phyloP scores from a whole-genome alignment of 179 eudicot genomes.

The Silene noctiflora region DNA sequence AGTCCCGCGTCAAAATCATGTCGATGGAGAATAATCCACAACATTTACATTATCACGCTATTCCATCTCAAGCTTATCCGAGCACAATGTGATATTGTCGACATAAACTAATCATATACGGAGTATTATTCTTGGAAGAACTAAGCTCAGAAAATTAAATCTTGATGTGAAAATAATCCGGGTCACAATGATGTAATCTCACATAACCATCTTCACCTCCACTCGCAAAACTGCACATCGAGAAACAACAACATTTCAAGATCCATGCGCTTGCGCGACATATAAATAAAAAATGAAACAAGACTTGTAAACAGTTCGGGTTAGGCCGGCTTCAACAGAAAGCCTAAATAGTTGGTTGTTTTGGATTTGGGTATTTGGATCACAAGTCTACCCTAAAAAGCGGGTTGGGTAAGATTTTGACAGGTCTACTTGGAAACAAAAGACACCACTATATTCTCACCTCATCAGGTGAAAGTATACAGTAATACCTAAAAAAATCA shows the following conservation, averaged over 20 bases:
- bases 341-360: background rate
- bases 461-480: background rate
- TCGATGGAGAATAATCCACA: too few species aligned
- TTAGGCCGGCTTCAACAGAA: background rate
- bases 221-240: constrained; percentile 61
- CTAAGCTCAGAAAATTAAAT: constrained; percentile 22
- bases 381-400: background rate
- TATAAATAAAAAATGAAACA: background rate
- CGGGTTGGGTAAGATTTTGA: background rate
- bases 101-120: background rate
- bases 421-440: background rate
- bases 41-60: too few species aligned
- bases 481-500: too few species aligned
- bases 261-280: background rate
- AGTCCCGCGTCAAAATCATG: too few species aligned
- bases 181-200: constrained; percentile 79
- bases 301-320: too few species aligned
- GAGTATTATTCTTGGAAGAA: background rate
- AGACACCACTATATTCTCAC: background rate
- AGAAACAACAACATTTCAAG: background rate
- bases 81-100: background rate
- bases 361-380: background rate
- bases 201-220: constrained; percentile 98
- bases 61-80: too few species aligned
- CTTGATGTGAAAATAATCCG: constrained; percentile 70